These are phyloP conservation scores for Eimeria maxima DNA, from an alignment of 169 alveolate genomes.

Conservation along the genomic window DNA sequence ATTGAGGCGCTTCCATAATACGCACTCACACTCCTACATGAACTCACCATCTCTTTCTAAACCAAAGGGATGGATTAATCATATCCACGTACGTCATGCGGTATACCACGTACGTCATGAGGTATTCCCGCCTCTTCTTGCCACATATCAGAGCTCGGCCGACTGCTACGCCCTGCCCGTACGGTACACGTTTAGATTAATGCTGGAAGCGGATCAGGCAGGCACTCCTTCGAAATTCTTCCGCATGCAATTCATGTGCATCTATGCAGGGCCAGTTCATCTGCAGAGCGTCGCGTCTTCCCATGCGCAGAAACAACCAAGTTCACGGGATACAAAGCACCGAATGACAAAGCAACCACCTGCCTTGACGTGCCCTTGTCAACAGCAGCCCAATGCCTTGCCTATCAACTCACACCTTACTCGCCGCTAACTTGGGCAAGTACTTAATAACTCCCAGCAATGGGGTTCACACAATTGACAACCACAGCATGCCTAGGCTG, in stretches of 20 bases:
- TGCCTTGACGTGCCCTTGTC: not conserved
- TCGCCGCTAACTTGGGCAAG: not conserved
- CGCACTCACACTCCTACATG: not conserved
- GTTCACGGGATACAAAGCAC: not conserved
- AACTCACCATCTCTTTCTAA: not conserved
- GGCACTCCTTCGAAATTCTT: not conserved
- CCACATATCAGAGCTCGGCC: not conserved
- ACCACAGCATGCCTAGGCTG: not conserved
- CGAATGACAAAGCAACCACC: not conserved
- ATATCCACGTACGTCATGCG: not conserved
- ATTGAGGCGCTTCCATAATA: not conserved
- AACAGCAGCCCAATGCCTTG: not conserved
- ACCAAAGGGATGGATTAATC: not conserved
- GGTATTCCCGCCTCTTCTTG: not conserved
- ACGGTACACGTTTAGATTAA: not conserved
- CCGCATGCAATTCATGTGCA: not conserved
- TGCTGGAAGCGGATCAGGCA: not conserved
- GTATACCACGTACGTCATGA: not conserved
- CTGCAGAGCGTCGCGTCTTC: not conserved
- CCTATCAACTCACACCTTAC: not conserved
- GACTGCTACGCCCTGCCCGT: not conserved
- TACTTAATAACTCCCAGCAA: not conserved
- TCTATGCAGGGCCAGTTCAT: not conserved
- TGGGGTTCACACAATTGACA: not conserved
- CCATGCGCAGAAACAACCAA: not conserved